Base-by-base conservation (phyloP, 352 stramenopile species). In the Thalassiosira hispida region DNA sequence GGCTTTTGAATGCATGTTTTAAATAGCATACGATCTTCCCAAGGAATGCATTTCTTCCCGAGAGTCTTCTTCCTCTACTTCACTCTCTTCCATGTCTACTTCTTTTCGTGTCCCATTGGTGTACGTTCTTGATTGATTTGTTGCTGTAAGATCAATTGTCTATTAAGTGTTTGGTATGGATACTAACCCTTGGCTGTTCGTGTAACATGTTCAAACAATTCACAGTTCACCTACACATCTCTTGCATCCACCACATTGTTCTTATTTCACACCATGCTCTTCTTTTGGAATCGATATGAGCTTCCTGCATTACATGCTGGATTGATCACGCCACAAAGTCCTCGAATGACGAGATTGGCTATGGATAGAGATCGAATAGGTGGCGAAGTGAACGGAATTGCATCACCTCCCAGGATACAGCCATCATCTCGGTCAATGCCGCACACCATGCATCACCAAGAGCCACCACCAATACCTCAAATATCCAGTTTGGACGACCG, bases 71-170 rank as follows among this genome's bases (percentile, higher is more conserved):
- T 98, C 73, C 90, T 96, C 20, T 94, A 96, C 73, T 98, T 98
- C 79, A 91, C 94, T 14, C 73, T 97, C n/a, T 97, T 98, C 73
- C 96, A 98, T 85, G 73, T 98, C 22, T 98, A 98, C 87, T 94
- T 98, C 70, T 97, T 98, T 74, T 95, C 91, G 20, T 98, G 96
- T 77, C 95, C 96, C 33, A 94, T 97, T 72, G 96, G 96, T 11
- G 65, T 73, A 35, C 64, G 65, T 73, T 44, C 25, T 46, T 29
- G 38, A 56, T 49, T 52, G 60, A 18, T 52, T 44, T 11, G 5
- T 25, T 1, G 29, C 1, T 47, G 18, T 16, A 16, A 23, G 23
- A 27, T 4, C 44, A 20, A 62, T n/a, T n/a, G n/a, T n/a, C n/a
- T n/a, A n/a, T n/a, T n/a, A n/a, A n/a, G n/a, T n/a, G n/a, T 18